Evolutionary conservation across 805 yeast genomes (phyloP), one percentile per base, ranked within the genome.

Genomic region (Kazachstania bromeliacearum): DNA sequence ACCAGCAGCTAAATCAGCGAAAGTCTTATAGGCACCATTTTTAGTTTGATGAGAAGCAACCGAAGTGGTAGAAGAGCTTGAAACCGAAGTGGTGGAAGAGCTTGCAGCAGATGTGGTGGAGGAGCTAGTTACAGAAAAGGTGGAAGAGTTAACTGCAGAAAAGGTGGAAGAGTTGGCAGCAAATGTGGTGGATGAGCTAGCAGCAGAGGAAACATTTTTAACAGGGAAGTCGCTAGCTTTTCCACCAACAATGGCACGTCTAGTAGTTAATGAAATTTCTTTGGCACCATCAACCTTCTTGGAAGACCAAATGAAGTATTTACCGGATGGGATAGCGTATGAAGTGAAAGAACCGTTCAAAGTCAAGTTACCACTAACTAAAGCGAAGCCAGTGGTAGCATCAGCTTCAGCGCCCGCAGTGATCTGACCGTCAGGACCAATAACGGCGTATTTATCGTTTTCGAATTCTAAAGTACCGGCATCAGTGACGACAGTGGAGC

Each of bases 331-430:
- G 39, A 65, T 59, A 31, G 68, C 67, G 27, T 52, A 47, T 58
- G 65, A 69, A 35, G 44, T 57, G 24, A 48, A 38, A 20, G 54
- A 43, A 31, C 61, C 64, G 25, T 58, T 40, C 48, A 53, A 64
- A 5, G 46, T 45, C 51, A 71, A 61, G 47, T 57, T 43, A 28
- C 66, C 70, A 28, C 56, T 49, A 7, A 46, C 21, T 43, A 71
- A 57, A 17, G 67, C 45, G 48, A 67, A 71, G 3, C 68, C 65
- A 15, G 59, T 38, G 21, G 59, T 31, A 32, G 50, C 56, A 31
- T 51, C 51, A 14, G 49, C 35, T 35, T 43, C 49, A 21, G 44
- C 33, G 31, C 53, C 53, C 25, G 39, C 45, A 12, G 39, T 43
- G n/a, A 50, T 30, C 17, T 48, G 28, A 32, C 57, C 56, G 29